Evolutionary conservation across 2,329 filamentous ascomycete species (phyloP), one percentile per base, ranked within the genome.

Genomic region (Fusarium haematococcum): DNA sequence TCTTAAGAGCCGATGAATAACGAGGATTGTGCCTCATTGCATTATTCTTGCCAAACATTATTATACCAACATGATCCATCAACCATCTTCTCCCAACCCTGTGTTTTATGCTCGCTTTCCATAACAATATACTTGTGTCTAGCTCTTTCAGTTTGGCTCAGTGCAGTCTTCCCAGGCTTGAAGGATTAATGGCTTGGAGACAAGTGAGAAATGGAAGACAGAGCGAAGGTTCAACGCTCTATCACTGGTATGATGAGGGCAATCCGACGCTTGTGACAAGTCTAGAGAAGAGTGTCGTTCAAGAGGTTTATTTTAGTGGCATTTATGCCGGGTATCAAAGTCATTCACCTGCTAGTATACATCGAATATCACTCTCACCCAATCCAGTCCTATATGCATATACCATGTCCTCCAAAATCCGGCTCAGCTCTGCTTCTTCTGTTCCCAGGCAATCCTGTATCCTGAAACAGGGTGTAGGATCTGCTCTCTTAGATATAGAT

Each of bases 391-490:
- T 3, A 18, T 10, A 9, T 14, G 14, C 6, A 10, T 48, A 3
- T 18, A 32, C 18, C 25, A 52, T 52, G 16, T 2, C 25, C 45
- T 5, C 25, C 25, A 30, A 25, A 2, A n/a, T 18, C 52, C 5
- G 2, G 1, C 9, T 37, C 52, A 23, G n/a, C 8, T 18, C 16
- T 20, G 11, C 41, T 25, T 45, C 52, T 35, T 56, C 18, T 62
- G 14, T 18, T 62, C 27, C 32, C 25, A 52, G 7, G 14, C 33
- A 25, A 30, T 35, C 43, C 57, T 45, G 18, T 66, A 56, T n/a
- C 8, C 20, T 8, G 64, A 62, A 18, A 66, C 45, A 14, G 57
- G 37, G 18, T 66, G 64, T 11, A 66, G 11, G 10, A 66, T 45
- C 27, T 66, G 57, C 13, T 43, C 45, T 37, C 43, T 56, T 18